Conservation (phyloP, 2,329 filamentous ascomycete species). For the Colletotrichum chlorophyti region DNA sequence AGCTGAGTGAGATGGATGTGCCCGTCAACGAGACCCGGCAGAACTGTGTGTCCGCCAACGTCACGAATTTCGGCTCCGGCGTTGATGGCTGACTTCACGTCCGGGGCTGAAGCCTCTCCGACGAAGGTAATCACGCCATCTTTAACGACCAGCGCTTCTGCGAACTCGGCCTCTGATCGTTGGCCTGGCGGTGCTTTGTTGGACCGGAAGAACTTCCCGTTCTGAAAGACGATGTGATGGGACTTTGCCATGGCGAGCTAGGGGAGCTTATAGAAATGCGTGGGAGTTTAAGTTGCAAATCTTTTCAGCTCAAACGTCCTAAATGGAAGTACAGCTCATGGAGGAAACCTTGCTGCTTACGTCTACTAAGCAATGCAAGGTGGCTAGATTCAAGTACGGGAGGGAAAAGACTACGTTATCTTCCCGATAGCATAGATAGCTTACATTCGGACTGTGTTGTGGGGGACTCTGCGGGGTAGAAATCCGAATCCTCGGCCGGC, state of each 20-base stretch:
- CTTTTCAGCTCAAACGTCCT: too few species aligned
- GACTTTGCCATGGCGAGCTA: too few species aligned
- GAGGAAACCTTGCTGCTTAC: not conserved
- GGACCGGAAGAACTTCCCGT: slow-evolving; percentile 25
- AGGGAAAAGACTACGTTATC: not conserved
- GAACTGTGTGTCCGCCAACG: slow-evolving; percentile 47
- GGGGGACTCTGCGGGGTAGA: slow-evolving; percentile 14
- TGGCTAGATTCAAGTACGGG: not conserved
- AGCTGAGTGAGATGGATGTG: slow-evolving; percentile 64
- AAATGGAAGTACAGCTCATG: not conserved
- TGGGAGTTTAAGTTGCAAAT: not conserved
- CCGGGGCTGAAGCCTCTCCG: slow-evolving; percentile 36
- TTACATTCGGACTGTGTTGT: not conserved
- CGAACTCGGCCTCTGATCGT: slow-evolving; percentile 35
- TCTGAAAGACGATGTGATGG: slow-evolving; percentile 13
- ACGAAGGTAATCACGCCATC: slow-evolving; percentile 43
- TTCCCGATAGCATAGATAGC: slow-evolving; percentile 19
- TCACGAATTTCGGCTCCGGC: slow-evolving; percentile 28
- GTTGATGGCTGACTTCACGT: slow-evolving; percentile 31
- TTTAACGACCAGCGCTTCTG: slow-evolving; percentile 41
- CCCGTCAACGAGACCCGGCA: slow-evolving; percentile 64
- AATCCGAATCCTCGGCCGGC: slow-evolving; percentile 17
- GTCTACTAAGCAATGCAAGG: too few species aligned
- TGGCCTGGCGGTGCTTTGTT: slow-evolving; percentile 9
- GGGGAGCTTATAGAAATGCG: too few species aligned